Evolutionary conservation across 495 filamentous ascomycete genomes (phyloP), one percentile per base, ranked within the genome.

Genomic region (Aspergillus diversus): DNA sequence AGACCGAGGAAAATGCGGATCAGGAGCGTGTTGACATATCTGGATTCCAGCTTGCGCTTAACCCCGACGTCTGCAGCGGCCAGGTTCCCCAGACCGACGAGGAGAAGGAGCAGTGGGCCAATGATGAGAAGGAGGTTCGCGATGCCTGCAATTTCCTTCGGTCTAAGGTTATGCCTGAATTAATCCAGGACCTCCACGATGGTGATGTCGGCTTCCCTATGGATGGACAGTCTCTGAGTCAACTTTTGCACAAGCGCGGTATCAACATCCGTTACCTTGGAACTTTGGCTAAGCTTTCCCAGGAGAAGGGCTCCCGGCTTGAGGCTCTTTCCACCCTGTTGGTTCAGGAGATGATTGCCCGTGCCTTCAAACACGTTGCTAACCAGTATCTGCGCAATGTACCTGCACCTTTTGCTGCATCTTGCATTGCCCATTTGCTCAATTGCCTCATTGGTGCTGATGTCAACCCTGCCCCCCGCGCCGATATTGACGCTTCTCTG

Each of bases 231-330:
- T 97, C 93, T 31, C 82, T 99, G 60, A 92, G 87, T 63, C 86
- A 88, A 65, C 85, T 97, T 47, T 85, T 99, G 80, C 96, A 99
- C 79, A 96, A 96, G 78, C 92, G 96, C 37, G 96, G 96, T 74
- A 91, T 99, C 79, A 99, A 98, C 80, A 84, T 97, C 64, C 88
- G 96, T 69, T 99, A 99, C 76, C 85, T 99, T 33, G 96, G 96
- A 54, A 90, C 86, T 71, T 71, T 98, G 66, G 90, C 90, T 21
- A 80, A 83, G 51, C 80, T 91, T 50, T 86, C 89, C 62, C 83
- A 85, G 60, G 78, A 85, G 64, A 81, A 86, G 69, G 90, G 88
- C 46, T 78, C 85, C 48, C 90, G 92, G 55, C 80, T 97, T 15
- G 80, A 88, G 50, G 91, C 92, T 56, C 81, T 99, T 62, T 86